A percentile compares a stretch with the other conserved stretches of the same genome.
Conservation (phyloP, 1,284 basidiomycete species). For the Lentinula novae-zelandiae region DNA sequence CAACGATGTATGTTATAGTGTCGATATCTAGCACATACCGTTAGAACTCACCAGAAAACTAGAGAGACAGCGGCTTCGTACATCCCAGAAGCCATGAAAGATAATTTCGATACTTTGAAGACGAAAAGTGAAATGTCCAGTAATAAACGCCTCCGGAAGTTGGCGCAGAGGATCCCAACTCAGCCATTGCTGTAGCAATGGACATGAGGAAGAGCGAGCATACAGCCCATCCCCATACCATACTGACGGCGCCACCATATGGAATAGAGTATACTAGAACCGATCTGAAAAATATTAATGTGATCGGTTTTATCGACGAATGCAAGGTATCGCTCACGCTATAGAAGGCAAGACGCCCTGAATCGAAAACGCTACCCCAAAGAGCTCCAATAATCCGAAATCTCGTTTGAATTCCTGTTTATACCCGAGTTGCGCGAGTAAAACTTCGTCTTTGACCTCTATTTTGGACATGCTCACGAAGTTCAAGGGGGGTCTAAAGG, state of each 20-base stretch:
- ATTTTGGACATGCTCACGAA: not conserved
- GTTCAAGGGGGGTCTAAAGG: not conserved
- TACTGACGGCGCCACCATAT: slow-evolving; percentile 49
- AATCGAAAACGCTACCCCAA: slow-evolving; percentile 12
- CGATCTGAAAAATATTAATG: not conserved
- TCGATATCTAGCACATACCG: slow-evolving; percentile 51
- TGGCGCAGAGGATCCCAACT: slow-evolving; percentile 44
- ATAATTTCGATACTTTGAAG: slow-evolving; percentile 20
- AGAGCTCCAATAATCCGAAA: slow-evolving; percentile 12
- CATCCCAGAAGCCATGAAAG: slow-evolving; percentile 24
- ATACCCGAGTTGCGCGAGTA: slow-evolving; percentile 14
- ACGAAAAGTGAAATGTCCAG: slow-evolving; percentile 23
- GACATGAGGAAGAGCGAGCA: slow-evolving; percentile 36
- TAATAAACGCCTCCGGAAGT: slow-evolving; percentile 37
- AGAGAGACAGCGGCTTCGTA: not conserved
- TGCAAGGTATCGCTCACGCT: slow-evolving; percentile 4
- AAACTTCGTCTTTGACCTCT: slow-evolving; percentile 3
- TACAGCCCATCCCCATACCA: slow-evolving; percentile 49
- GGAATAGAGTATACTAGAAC: slow-evolving; percentile 41
- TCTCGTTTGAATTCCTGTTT: slow-evolving; percentile 15
- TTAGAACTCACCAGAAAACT: not conserved
- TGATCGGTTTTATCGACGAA: not conserved
- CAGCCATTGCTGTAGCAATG: slow-evolving; percentile 46
- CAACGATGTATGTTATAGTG: slow-evolving; percentile 64
- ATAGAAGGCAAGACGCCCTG: slow-evolving; percentile 13